Conservation (phyloP, 768 basidiomycete species). For the Suillus alpinus region DNA sequence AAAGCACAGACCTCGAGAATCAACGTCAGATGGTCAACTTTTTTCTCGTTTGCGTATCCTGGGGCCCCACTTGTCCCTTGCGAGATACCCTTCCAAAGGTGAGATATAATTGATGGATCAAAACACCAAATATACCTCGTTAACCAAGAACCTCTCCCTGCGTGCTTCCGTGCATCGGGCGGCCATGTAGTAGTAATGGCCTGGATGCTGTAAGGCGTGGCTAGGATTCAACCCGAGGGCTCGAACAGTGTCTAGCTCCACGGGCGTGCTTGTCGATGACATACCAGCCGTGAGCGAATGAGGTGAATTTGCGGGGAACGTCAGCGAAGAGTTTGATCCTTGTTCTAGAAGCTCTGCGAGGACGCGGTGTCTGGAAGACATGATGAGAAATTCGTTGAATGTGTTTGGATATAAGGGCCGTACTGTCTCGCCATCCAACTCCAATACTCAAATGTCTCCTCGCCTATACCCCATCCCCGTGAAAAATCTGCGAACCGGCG, state of each 20-base stretch:
- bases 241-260: conserved; percentile 60
- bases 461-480: conserved; percentile 92
- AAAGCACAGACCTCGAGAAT: conserved; percentile 67
- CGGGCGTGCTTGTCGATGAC: conserved; percentile 19
- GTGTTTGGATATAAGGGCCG: conserved; percentile 24
- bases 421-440: conserved; percentile 94
- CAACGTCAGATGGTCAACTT: conserved; percentile 82
- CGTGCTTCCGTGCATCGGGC: conserved; percentile 82
- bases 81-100: conserved; percentile 17
- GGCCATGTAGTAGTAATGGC: conserved; percentile 83
- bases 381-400: neutral
- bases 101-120: neutral
- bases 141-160: conserved; percentile 59
- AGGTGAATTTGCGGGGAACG: conserved; percentile 59
- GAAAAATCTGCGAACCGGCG: conserved; percentile 84
- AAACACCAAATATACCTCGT: conserved; percentile 43
- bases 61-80: conserved; percentile 48
- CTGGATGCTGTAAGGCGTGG: conserved; percentile 84
- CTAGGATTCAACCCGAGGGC: conserved; percentile 74
- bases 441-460: conserved; percentile 97
- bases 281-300: conserved; percentile 26
- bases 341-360: conserved; percentile 90
- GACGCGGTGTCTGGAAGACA: conserved; percentile 65
- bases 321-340: conserved; percentile 61
- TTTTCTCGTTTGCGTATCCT: conserved; percentile 86